Evolutionary conservation across 495 filamentous ascomycete species (phyloP).

Genomic region (Delitschia confertaspora): DNA sequence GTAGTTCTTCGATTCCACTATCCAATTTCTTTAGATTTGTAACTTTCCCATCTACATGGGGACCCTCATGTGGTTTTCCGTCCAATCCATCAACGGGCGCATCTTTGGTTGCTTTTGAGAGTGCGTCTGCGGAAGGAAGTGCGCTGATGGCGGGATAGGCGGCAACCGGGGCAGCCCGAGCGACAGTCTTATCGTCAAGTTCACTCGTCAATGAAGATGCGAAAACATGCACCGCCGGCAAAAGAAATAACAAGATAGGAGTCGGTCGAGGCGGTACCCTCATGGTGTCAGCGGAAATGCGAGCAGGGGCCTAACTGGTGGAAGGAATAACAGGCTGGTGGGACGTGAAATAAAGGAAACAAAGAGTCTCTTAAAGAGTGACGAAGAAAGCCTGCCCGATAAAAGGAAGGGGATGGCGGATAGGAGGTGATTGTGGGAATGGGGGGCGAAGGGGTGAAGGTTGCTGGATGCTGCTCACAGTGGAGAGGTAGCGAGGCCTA

Average conservation of each 20-base stretch:
- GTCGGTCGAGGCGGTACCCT: slow-evolving; percentile 38
- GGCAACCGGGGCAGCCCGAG: slow-evolving; percentile 27
- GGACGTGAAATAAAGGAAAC: background rate
- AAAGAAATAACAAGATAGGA: slow-evolving; percentile 41
- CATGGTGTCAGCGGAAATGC: slow-evolving; percentile 33
- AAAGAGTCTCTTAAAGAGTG: background rate
- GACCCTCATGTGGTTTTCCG: slow-evolving; percentile 87
- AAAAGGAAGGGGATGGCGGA: too few species aligned
- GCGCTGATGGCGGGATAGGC: slow-evolving; percentile 36
- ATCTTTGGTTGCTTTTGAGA: slow-evolving; percentile 59
- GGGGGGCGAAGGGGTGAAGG: too few species aligned
- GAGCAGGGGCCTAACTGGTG: slow-evolving; percentile 17
- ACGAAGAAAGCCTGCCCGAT: background rate
- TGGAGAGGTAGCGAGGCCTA: too few species aligned
- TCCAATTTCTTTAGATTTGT: slow-evolving; percentile 30
- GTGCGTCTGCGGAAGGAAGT: too few species aligned
- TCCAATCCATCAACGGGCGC: slow-evolving; percentile 93
- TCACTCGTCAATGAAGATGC: slow-evolving; percentile 27
- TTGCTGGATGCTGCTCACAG: too few species aligned
- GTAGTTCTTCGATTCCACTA: slow-evolving; percentile 43
- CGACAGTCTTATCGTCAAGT: slow-evolving; percentile 12
- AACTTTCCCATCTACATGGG: slow-evolving; percentile 41
- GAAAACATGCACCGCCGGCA: slow-evolving; percentile 31
- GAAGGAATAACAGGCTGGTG: too few species aligned
- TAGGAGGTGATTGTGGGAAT: too few species aligned